These are phyloP conservation scores for Kuraishia ogatae DNA, from an alignment of 805 yeast genomes.

Conservation along the genomic window DNA sequence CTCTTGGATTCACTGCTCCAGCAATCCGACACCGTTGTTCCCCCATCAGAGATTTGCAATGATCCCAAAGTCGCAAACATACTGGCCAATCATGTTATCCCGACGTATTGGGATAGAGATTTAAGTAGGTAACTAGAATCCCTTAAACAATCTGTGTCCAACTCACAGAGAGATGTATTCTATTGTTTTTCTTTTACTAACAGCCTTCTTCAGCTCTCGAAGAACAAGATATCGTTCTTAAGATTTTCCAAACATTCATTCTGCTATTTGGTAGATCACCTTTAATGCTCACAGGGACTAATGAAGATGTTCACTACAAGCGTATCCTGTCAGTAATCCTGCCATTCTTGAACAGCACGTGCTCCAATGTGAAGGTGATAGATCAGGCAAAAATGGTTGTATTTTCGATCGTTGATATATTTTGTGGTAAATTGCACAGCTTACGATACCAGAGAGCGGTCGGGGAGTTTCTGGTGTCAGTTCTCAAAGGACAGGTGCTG, in stretches of 20 bases:
- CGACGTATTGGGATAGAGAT: constrained; percentile 12
- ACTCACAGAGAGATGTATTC: too few species aligned
- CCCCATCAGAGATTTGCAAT: not conserved
- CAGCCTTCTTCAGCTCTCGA: not conserved
- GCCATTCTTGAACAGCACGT: constrained; percentile 17
- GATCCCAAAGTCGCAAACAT: constrained; percentile 9
- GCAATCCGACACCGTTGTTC: not conserved
- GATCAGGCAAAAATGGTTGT: constrained; percentile 14
- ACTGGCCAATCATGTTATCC: constrained; percentile 18
- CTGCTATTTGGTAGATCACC: not conserved
- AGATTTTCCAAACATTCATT: constrained; percentile 18
- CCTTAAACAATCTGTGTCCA: too few species aligned
- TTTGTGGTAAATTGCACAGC: constrained; percentile 14
- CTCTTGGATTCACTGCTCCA: constrained; percentile 6
- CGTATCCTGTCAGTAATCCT: constrained; percentile 11
- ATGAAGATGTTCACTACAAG: constrained; percentile 13
- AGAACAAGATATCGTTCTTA: constrained; percentile 13
- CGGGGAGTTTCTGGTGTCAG: not conserved
- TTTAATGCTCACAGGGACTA: not conserved
- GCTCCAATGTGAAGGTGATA: constrained; percentile 13
- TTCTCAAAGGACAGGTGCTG: not conserved
- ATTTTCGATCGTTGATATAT: constrained; percentile 14
- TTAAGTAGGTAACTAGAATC: not conserved
- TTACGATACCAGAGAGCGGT: constrained; percentile 14
- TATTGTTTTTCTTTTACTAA: not conserved